Evolutionary conservation across 2,329 filamentous ascomycete genomes (phyloP).

Genomic region (Colletotrichum salicis): DNA sequence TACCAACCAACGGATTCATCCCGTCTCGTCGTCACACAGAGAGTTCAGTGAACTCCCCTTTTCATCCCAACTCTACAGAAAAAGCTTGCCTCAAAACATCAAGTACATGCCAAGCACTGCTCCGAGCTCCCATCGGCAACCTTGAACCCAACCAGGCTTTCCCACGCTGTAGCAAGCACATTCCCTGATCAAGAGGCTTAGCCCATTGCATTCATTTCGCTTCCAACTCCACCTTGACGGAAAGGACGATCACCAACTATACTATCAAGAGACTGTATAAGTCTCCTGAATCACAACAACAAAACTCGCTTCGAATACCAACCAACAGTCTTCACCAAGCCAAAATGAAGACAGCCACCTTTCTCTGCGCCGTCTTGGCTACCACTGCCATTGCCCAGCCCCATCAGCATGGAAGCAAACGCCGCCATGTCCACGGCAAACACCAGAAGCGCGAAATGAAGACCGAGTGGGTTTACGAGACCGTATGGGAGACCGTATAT

Average conservation of each 20-base stretch:
- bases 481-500: conserved; percentile 57
- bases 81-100: conserved; percentile 16
- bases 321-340: conserved; percentile 13
- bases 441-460: conserved; percentile 52
- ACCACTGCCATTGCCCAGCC: conserved; percentile 62
- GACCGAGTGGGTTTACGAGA: conserved; percentile 63
- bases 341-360: conserved; percentile 56
- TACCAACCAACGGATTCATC: conserved; percentile 23
- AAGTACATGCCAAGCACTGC: conserved; percentile 26
- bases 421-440: conserved; percentile 49
- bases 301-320: not conserved
- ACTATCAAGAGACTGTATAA: conserved; percentile 19
- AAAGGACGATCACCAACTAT: conserved; percentile 8
- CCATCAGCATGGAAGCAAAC: conserved; percentile 49
- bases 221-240: conserved; percentile 29
- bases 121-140: conserved; percentile 28
- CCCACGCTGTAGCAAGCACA: conserved; percentile 26
- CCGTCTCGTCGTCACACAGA: conserved; percentile 20
- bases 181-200: conserved; percentile 30
- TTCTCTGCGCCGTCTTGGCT: conserved; percentile 55
- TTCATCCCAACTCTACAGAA: conserved; percentile 27
- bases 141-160: conserved; percentile 18
- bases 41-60: conserved; percentile 35
- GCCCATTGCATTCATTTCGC: conserved; percentile 34
- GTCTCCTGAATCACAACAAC: conserved; percentile 10